Base-by-base conservation (phyloP, 768 basidiomycete genomes). In the Nidularia pulvinata region DNA sequence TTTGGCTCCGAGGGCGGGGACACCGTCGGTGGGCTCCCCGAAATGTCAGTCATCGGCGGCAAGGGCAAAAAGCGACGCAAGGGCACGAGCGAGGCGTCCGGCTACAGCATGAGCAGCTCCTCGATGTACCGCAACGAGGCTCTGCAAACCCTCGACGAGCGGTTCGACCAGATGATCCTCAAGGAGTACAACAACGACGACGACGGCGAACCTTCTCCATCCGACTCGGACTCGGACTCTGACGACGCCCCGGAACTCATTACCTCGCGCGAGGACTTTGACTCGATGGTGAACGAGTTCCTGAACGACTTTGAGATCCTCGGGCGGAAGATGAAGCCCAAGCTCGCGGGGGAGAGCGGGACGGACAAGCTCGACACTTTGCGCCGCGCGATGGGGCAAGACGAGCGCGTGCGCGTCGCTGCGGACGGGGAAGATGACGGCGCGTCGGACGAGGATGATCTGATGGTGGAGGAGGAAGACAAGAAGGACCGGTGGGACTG, bases 101-200 rank as follows among this genome's bases (percentile, higher is more conserved):
- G 93, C 10, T 96, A 96, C 77, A 93, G 90, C 65, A 98, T 99
- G 95, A 96, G 91, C 67, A 95, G 93, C 61, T 94, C 93, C 3
- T 93, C 93, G 11, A 93, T 98, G 91, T 91, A 84, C 72, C 84
- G 97, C 45, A 98, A 92, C 58, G 89, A 94, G 60, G 87, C 93
- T 1, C 71, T 98, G 32, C 84, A 91, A 49, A 89, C 86, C 2
- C 76, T 99, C 43, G 97, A 99, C 64, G 93, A 98, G 64, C 82
- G 87, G 9, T 99, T 98, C 65, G 95, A 98, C 61, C 86, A 85
- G 81, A 76, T 96, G 78, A 86, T 96, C 59, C 80, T 88, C 48
- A 88, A 85, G 64, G 78, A 93, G 61, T 98, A 98, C 63, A 82
- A 83, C 30, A 84, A 86, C 39, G 82, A 80, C 49, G 77, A 74